Percentiles rank a stretch among this genome's conserved stretches.
Evolutionary conservation across 2,329 filamentous ascomycete genomes (phyloP).

Genomic region (Diaporthe australafricana): DNA sequence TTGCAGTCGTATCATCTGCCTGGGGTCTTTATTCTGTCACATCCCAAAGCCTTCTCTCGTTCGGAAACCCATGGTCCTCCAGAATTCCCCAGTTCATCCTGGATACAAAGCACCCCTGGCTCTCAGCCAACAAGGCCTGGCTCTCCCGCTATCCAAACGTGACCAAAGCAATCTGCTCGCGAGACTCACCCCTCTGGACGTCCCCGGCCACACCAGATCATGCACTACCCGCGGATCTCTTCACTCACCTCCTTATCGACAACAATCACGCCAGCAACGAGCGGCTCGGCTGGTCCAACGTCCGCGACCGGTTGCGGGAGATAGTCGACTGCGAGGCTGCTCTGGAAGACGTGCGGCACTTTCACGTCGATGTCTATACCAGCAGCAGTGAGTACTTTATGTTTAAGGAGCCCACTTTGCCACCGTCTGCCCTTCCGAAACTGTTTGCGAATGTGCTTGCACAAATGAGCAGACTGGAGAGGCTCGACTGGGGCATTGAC

Average conservation of each 20-base stretch:
- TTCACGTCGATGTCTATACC: neutral
- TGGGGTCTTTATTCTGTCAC: neutral
- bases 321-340: neutral
- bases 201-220: neutral
- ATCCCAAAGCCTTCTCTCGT: neutral
- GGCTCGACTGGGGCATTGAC: neutral
- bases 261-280: neutral
- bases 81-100: neutral
- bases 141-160: slow-evolving; percentile 7
- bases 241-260: neutral
- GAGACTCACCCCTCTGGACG: neutral
- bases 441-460: neutral
- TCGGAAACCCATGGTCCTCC: neutral
- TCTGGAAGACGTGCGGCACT: neutral
- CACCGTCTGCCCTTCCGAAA: neutral
- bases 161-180: neutral
- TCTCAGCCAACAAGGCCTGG: neutral
- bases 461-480: neutral
- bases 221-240: neutral
- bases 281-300: neutral
- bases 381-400: neutral
- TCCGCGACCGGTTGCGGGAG: neutral
- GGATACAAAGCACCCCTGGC: neutral
- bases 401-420: neutral
- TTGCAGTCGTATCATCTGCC: neutral